Evolutionary conservation across 495 filamentous ascomycete genomes (phyloP), one percentile per base, ranked within the genome.

Genomic region (Pyrenopolyporus hunteri): DNA sequence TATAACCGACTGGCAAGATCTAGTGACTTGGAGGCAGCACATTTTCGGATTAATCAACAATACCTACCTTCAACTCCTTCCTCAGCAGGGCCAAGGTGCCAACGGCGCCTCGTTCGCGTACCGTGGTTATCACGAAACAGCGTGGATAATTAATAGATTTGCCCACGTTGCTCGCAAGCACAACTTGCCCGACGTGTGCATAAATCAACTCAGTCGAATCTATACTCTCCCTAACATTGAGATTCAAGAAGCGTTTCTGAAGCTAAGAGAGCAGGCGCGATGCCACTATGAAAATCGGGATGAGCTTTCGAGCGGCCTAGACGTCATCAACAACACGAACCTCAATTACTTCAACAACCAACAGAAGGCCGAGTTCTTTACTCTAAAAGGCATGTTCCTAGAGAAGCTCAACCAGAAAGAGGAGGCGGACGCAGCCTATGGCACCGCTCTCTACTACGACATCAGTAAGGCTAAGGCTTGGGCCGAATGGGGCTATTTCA

Each of bases 291-390:
- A 98, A 73, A 97, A 98, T 66, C 87, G 85, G 0, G 86, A 86
- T 13, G 95, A 99, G 69, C 85, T 99, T 28, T 92, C 85, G 42
- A 93, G 85, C 69, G 95, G 95, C 1, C 70, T 99, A 54, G 95
- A 99, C 72, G 95, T 99, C 5, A 99, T 99, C 66, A 98, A 99
- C 74, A 99, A 99, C 66, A 99, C 95, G 49, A 99, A 99, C 61
- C 85, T 99, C 22, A 96, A 94, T 68, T 99, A 97, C 75, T 99
- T 99, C 71, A 94, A 91, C 53, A 80, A 89, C 5, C 87, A 92
- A 68, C 95, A 99, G 71, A 98, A 97, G 74, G 95, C 95, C 4
- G 95, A 99, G 70, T 99, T 99, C 75, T 98, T 96, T 76, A 99
- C 93, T 0, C 82, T 99, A 39, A 99, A 99, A 79, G 95, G 95